phyloP scores from a whole-genome alignment of 768 basidiomycete genomes.

The Naganishia onofrii region DNA sequence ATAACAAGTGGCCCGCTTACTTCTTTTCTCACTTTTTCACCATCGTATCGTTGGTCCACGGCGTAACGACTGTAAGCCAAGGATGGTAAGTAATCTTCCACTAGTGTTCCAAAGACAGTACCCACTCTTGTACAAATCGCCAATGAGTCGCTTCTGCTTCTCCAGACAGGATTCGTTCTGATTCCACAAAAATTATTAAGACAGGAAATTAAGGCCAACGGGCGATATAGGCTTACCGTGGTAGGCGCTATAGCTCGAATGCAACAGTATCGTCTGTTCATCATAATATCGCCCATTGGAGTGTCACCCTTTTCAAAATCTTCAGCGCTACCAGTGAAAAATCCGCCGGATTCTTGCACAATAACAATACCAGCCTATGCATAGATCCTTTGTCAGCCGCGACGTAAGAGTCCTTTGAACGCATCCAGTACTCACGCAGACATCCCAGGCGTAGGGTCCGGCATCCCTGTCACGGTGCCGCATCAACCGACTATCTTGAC shows the following conservation, averaged over 20 bases:
- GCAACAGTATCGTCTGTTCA: constrained; percentile 50
- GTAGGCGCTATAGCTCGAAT: constrained; percentile 44
- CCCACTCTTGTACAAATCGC: constrained; percentile 69
- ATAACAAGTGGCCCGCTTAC: neutral
- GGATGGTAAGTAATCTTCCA: neutral
- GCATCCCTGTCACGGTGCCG: constrained; percentile 49
- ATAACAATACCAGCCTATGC: constrained; percentile 68
- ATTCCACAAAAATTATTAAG: neutral
- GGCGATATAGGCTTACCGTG: neutral
- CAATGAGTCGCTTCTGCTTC: constrained; percentile 74
- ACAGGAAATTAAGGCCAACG: neutral
- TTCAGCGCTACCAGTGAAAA: constrained; percentile 67
- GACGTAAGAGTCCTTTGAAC: neutral
- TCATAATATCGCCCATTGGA: constrained; percentile 49
- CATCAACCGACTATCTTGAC: too few relatives aligned
- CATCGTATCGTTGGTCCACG: constrained; percentile 22
- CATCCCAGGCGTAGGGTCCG: constrained; percentile 12
- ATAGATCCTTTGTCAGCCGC: neutral
- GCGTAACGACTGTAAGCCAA: neutral
- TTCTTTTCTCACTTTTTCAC: neutral
- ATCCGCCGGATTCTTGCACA: constrained; percentile 80
- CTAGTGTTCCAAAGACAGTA: neutral
- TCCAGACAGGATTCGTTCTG: constrained; percentile 57
- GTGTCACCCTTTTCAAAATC: constrained; percentile 49
- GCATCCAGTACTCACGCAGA: constrained; percentile 12